These are phyloP conservation scores for Emmonsia crescens DNA, from an alignment of 2,329 filamentous ascomycete species.

Conservation along the genomic window DNA sequence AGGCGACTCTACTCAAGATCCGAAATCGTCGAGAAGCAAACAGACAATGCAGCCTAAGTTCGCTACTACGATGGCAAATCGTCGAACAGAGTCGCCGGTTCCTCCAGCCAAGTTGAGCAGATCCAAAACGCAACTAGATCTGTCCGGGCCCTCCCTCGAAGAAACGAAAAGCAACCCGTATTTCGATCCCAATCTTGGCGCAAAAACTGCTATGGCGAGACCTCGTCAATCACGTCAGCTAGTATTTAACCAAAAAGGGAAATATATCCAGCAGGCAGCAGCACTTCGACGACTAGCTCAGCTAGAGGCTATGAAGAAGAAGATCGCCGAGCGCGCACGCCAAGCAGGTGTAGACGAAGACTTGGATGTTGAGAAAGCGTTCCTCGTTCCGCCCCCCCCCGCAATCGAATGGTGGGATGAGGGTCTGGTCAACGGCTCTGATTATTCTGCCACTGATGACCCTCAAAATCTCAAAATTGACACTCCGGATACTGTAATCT, in stretches of 20 bases:
- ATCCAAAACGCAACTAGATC: slow-evolving; percentile 43
- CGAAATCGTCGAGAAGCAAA: slow-evolving; percentile 30
- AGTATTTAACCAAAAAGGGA: slow-evolving; percentile 88
- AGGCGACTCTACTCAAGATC: slow-evolving; percentile 37
- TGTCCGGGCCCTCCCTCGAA: slow-evolving; percentile 47
- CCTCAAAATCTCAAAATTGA: slow-evolving; percentile 59
- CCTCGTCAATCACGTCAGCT: slow-evolving; percentile 63
- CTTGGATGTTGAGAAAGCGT: slow-evolving; percentile 77
- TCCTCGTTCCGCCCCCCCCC: slow-evolving; percentile 71
- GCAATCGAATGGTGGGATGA: slow-evolving; percentile 98
- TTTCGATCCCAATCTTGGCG: slow-evolving; percentile 59
- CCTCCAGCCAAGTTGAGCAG: slow-evolving; percentile 29
- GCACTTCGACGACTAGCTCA: slow-evolving; percentile 77
- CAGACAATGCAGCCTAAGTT: slow-evolving; percentile 42
- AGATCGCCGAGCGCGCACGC: slow-evolving; percentile 75
- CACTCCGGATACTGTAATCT: slow-evolving; percentile 74
- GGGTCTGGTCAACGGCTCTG: slow-evolving; percentile 62
- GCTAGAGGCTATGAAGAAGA: slow-evolving; percentile 87
- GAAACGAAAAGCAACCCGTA: slow-evolving; percentile 66
- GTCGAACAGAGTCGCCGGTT: slow-evolving; percentile 37
- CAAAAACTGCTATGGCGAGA: slow-evolving; percentile 48
- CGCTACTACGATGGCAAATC: slow-evolving; percentile 45
- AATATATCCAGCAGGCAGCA: slow-evolving; percentile 91
- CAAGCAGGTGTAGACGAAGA: slow-evolving; percentile 94
- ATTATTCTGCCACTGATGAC: slow-evolving; percentile 61